Evolutionary conservation across 202 grass and related monocot species (phyloP).

Genomic region (Setaria italica): DNA sequence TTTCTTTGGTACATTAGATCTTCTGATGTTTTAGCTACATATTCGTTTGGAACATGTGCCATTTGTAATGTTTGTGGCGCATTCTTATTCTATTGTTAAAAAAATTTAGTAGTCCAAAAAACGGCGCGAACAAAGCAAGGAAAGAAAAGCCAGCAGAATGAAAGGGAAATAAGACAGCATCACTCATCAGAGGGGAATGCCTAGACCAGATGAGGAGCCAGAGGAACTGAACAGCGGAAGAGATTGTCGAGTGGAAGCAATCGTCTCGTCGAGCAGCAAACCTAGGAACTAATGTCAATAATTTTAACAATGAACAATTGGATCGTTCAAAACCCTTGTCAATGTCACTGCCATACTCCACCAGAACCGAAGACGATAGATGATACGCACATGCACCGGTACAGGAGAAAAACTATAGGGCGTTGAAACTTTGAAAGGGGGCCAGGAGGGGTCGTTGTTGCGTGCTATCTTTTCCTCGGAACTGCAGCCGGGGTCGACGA

Average conservation of each 20-base stretch:
- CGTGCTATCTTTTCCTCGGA: neutral
- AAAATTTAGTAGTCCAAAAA: neutral
- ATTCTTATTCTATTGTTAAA: too few species aligned
- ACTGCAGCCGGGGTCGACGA: conserved; percentile 5
- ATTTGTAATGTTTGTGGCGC: too few species aligned
- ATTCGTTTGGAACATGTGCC: too few species aligned
- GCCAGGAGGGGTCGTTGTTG: neutral
- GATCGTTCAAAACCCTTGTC: neutral
- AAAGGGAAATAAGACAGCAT: neutral
- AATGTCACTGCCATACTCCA: neutral
- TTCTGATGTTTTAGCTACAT: too few species aligned
- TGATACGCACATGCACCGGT: neutral
- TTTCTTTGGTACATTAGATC: too few species aligned
- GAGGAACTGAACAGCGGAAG: neutral
- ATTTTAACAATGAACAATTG: neutral
- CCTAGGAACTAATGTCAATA: neutral
- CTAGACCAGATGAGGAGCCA: neutral
- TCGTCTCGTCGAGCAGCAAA: neutral
- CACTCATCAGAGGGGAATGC: neutral
- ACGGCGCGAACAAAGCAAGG: neutral
- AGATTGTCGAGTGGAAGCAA: neutral
- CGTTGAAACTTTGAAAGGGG: neutral
- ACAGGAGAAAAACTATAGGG: neutral
- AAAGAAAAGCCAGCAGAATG: neutral
- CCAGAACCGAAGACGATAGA: neutral